Evolutionary conservation across 345 rosid species (phyloP).

Genomic region (Mangifera indica): DNA sequence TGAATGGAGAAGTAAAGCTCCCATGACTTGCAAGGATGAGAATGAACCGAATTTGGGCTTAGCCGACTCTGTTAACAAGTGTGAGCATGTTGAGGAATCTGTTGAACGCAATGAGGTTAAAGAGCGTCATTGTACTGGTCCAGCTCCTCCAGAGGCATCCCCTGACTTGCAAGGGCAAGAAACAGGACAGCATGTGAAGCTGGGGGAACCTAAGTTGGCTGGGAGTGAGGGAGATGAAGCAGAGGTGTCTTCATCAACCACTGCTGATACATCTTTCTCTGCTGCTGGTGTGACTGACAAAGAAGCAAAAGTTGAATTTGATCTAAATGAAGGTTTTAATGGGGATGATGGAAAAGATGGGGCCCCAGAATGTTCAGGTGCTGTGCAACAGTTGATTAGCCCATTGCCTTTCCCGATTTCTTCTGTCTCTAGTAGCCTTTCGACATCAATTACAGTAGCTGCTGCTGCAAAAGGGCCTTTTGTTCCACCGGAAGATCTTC

Average conservation of each 20-base stretch:
- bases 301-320: slow-evolving; percentile 73
- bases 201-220: slow-evolving; percentile 33
- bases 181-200: slow-evolving; percentile 30
- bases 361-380: slow-evolving; percentile 35
- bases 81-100: slow-evolving; percentile 33
- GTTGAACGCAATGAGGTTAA: slow-evolving; percentile 23
- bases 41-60: slow-evolving; percentile 20
- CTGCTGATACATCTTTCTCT: slow-evolving; percentile 31
- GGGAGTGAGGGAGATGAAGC: slow-evolving; percentile 43
- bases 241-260: slow-evolving; percentile 39
- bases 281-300: slow-evolving; percentile 33
- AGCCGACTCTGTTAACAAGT: slow-evolving; percentile 27
- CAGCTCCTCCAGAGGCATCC: slow-evolving; percentile 18
- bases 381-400: slow-evolving; percentile 42
- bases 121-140: slow-evolving; percentile 21
- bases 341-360: slow-evolving; percentile 54
- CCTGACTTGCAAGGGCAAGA: slow-evolving; percentile 20
- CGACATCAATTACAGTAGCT: slow-evolving; percentile 72
- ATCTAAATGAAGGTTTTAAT: slow-evolving; percentile 74
- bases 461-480: slow-evolving; percentile 90
- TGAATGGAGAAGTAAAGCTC: slow-evolving; percentile 27
- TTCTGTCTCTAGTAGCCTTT: slow-evolving; percentile 45
- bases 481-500: slow-evolving; percentile 71
- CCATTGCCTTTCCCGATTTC: slow-evolving; percentile 42
- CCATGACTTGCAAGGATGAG: slow-evolving; percentile 12